Evolutionary conservation across 805 yeast genomes (phyloP), one percentile per base, ranked within the genome.

Genomic region (Candida ficus): DNA sequence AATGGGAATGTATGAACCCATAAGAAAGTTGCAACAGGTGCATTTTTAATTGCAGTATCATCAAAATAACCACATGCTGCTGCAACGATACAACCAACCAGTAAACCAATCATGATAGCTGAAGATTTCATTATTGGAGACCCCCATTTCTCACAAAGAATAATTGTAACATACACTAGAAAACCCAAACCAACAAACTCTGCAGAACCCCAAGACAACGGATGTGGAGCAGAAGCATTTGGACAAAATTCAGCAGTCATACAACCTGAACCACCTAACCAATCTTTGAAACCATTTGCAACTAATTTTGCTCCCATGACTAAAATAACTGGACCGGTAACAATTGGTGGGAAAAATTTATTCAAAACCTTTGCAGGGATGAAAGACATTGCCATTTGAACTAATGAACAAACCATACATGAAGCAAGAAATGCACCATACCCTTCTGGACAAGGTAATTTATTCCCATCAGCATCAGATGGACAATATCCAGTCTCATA

Each of bases 101-200:
- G 63, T 43, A 89, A 68, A 26, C 96, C 96, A 29, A 81, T 65
- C 51, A 89, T 84, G 37, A 89, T 95, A 2, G 96, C 93, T 73
- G 95, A 87, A 2, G 95, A 84, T 58, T 84, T 87, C 93, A 89
- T 84, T 55, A 89, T 83, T 41, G 97, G 97, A 16, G 96, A 78
- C 19, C 97, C 97, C 74, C 83, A 89, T 58, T 78, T 78, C 62
- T 89, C 96, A 54, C 84, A 75, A 25, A 87, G 41, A 42, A 89
- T 71, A 55, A 89, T 86, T 7, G 86, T 68, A 22, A 77, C 71
- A 56, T 76, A 85, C 10, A 88, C 96, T 27, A 81, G 64, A 70
- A 89, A 87, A 5, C 96, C 96, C 25, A 89, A 70, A 36, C 96
- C 97, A 50, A 89, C 64, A 55, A 82, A 89, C 55, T 81, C 75